These are phyloP conservation scores for Posidonia australis DNA, from an alignment of 106 monocot genomes.

Conservation along the genomic window DNA sequence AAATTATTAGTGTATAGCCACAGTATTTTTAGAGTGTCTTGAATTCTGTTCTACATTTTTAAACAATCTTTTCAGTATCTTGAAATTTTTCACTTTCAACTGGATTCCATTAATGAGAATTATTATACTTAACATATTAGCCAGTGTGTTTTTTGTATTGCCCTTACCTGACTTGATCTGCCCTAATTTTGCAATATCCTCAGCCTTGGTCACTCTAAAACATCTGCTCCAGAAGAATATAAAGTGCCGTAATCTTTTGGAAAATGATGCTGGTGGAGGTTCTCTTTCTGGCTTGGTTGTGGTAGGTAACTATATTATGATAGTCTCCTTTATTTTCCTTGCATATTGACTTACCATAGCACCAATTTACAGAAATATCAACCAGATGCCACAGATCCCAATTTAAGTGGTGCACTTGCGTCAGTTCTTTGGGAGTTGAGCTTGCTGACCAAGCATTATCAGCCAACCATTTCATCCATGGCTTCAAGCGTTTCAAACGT, in stretches of 20 bases:
- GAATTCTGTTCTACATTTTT: too few species aligned
- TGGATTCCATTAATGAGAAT: too few species aligned
- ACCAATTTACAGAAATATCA: constrained; percentile 61
- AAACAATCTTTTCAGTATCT: too few species aligned
- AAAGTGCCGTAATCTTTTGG: constrained; percentile 77
- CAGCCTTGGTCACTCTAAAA: constrained; percentile 79
- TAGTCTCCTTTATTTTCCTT: neutral
- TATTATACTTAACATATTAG: too few species aligned
- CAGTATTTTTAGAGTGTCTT: too few species aligned
- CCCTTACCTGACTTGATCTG: neutral
- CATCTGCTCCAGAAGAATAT: constrained; percentile 78
- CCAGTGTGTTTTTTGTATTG: neutral
- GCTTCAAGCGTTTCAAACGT: constrained; percentile 54
- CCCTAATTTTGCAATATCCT: neutral
- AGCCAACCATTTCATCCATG: constrained; percentile 60
- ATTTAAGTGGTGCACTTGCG: constrained; percentile 82
- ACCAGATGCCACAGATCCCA: constrained; percentile 75
- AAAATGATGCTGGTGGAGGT: constrained; percentile 93
- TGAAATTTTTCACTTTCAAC: too few species aligned
- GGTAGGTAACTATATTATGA: constrained; percentile 23
- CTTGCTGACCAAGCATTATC: constrained; percentile 70
- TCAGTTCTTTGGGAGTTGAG: constrained; percentile 97
- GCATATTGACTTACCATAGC: neutral
- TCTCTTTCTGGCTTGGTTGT: constrained; percentile 76
- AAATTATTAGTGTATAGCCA: too few species aligned